These are phyloP conservation scores for Cochlearia excelsa DNA, from an alignment of 345 rosid species.

Conservation along the genomic window DNA sequence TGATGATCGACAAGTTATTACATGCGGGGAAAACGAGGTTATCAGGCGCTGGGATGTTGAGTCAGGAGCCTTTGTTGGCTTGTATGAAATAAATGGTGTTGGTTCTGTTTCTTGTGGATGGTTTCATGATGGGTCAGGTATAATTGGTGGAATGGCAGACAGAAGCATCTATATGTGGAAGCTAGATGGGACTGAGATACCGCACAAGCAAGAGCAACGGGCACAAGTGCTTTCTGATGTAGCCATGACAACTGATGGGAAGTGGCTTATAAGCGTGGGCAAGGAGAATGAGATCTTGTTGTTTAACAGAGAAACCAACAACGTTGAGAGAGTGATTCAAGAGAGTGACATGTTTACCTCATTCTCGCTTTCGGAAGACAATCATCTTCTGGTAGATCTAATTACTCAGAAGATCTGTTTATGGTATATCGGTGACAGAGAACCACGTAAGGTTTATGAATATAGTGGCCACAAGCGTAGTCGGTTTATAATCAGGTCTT, in stretches of 20 bases:
- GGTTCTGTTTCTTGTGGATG: slow-evolving; percentile 62
- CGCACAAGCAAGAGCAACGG: slow-evolving; percentile 46
- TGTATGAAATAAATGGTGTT: slow-evolving; percentile 42
- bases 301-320: slow-evolving; percentile 47
- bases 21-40: slow-evolving; percentile 57
- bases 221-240: slow-evolving; percentile 46
- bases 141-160: slow-evolving; percentile 49
- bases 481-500: slow-evolving; percentile 53
- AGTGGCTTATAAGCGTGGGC: slow-evolving; percentile 44
- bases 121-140: slow-evolving; percentile 51
- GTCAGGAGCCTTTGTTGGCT: slow-evolving; percentile 45
- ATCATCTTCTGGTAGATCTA: slow-evolving; percentile 39
- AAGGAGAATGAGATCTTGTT: slow-evolving; percentile 37
- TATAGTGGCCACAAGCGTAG: slow-evolving; percentile 44
- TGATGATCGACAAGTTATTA: slow-evolving; percentile 50
- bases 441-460: slow-evolving; percentile 27
- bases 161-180: slow-evolving; percentile 52
- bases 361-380: slow-evolving; percentile 52
- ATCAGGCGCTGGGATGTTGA: slow-evolving; percentile 53
- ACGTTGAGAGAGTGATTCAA: slow-evolving; percentile 40
- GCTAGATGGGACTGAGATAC: slow-evolving; percentile 48
- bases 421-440: slow-evolving; percentile 42
- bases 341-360: slow-evolving; percentile 50
- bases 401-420: slow-evolving; percentile 48
- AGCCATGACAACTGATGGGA: slow-evolving; percentile 57